Evolutionary conservation across 169 alveolate species (phyloP), one percentile per base, ranked within the genome.

Genomic region (Eimeria falciformis): DNA sequence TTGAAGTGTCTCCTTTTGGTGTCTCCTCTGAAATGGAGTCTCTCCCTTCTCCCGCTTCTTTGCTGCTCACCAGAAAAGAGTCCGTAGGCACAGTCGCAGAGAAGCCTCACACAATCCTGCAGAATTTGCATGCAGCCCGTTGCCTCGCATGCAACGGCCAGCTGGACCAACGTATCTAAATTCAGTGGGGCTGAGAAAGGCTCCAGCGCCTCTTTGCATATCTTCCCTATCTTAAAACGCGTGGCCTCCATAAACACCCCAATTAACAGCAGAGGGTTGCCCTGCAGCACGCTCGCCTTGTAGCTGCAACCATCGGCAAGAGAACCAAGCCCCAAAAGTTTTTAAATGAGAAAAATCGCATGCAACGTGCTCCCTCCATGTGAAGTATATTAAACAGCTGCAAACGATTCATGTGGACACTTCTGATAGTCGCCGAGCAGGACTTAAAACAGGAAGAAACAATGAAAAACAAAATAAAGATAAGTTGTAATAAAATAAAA

Each of bases 31-130:
- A 12, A 12, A 12, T 53, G 9, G 9, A 12, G 62, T 53, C n/a
- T 53, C 62, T 53, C 17, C 17, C 62, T 17, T 53, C 17, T 53
- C 62, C 62, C 9, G n/a, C 23, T 7, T 11, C 73, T 62, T n/a
- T n/a, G 12, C 47, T n/a, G 5, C 5, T 18, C 25, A 86, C 92
- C 92, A 2, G 92, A 58, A n/a, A 86, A 71, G 55, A 86, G 66
- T 4, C 86, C 81, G 56, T 21, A 86, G 37, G 92, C 92, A n/a
- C 75, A 65, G 33, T 65, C 92, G 3, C 62, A 84, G 65, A 86
- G 92, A 14, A 86, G n/a, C 17, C 92, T 45, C 9, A 65, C 43
- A 53, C 65, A 11, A 0, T 86, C 92, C 37, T 5, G 6, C 5
- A 86, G 81, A 12, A 86, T 84, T 5, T 65, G 82, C 4, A 21